A percentile compares a stretch with the other conserved stretches of the same genome.
These are phyloP conservation scores for Penicillium psychrosexuale DNA, from an alignment of 2,329 filamentous ascomycete genomes.

Conservation along the genomic window DNA sequence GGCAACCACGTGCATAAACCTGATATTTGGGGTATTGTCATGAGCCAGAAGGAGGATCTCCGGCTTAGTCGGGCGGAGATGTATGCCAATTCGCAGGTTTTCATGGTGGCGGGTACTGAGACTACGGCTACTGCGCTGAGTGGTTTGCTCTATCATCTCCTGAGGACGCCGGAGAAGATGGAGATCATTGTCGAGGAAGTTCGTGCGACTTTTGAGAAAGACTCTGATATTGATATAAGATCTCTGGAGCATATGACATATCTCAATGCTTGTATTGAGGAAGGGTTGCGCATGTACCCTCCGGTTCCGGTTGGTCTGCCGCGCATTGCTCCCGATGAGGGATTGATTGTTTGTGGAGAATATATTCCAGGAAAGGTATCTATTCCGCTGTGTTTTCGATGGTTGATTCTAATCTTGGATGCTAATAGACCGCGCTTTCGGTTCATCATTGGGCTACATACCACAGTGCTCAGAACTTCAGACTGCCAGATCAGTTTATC, in stretches of 20 bases:
- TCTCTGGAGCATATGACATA: not conserved
- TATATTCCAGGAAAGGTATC: not conserved
- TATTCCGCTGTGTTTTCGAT: not conserved
- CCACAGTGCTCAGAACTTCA: not conserved
- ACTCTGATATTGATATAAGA: not conserved
- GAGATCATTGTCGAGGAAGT: not conserved
- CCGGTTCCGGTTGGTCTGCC: not conserved
- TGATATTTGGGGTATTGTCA: not conserved
- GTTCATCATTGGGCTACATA: not conserved
- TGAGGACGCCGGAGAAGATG: not conserved
- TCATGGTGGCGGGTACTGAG: not conserved
- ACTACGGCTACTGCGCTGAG: not conserved
- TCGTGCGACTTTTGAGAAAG: not conserved
- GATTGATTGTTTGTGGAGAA: not conserved
- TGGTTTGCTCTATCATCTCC: not conserved
- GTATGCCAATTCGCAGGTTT: not conserved
- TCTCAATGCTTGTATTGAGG: not conserved
- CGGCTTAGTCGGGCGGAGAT: not conserved
- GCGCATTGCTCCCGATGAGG: not conserved
- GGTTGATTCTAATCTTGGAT: not conserved
- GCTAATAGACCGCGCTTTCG: not conserved
- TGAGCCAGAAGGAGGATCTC: not conserved
- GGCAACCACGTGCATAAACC: not conserved
- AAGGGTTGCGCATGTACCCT: not conserved
- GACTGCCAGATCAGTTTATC: not conserved